These are phyloP conservation scores for Populus alba DNA, from an alignment of 345 rosid species.

Conservation along the genomic window DNA sequence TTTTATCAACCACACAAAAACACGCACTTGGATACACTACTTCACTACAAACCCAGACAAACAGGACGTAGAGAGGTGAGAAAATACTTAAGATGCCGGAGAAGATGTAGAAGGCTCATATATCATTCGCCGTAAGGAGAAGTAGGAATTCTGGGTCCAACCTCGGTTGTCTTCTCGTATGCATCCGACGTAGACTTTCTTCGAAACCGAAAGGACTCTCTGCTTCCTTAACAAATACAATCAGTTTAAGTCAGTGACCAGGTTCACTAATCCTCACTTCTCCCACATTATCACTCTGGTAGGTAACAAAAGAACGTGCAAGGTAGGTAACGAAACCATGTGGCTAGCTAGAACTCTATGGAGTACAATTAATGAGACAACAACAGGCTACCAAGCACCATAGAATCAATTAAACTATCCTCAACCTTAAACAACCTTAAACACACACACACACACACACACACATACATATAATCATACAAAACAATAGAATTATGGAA, in stretches of 20 bases:
- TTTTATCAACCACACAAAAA: neutral
- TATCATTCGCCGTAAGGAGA: conserved; percentile 83
- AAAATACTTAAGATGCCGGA: neutral
- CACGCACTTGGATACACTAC: neutral
- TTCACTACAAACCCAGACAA: neutral
- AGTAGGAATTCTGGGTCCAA: conserved; percentile 66
- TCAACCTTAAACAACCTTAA: neutral
- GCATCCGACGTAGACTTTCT: conserved; percentile 77
- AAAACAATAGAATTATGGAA: too few species aligned
- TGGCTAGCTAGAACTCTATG: neutral
- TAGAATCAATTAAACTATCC: neutral
- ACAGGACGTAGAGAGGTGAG: neutral
- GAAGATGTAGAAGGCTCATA: conserved; percentile 12
- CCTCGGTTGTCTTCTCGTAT: conserved; percentile 59
- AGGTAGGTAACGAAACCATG: neutral
- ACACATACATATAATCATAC: too few species aligned
- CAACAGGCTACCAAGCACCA: neutral
- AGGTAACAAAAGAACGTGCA: neutral
- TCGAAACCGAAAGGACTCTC: conserved; percentile 75
- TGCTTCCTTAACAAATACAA: conserved; percentile 43
- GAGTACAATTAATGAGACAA: neutral
- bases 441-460: too few species aligned
- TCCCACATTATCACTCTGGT: neutral
- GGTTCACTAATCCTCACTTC: neutral
- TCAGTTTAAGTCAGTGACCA: neutral